phyloP scores from a whole-genome alignment of 2,329 filamentous ascomycete species.

The Claviceps sp. region DNA sequence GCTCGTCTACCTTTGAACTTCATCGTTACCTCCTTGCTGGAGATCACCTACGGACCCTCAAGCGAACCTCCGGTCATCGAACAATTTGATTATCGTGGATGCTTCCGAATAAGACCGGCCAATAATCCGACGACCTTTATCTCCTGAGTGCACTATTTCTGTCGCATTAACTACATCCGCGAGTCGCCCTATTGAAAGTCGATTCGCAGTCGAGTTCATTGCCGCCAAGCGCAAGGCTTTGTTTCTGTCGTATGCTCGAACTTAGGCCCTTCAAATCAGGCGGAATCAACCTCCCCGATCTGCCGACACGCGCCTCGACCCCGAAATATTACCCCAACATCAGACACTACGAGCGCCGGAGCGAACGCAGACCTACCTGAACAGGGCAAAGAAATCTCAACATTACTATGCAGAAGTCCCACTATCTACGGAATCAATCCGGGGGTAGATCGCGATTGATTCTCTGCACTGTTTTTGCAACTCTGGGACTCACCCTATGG shows the following conservation, averaged over 20 bases:
- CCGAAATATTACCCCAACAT: not conserved
- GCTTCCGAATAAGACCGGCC: not conserved
- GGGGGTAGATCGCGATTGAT: conserved; percentile 3
- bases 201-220: not conserved
- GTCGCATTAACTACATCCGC: not conserved
- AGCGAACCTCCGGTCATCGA: not conserved
- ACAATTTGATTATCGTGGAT: not conserved
- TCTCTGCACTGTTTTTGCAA: conserved; percentile 4
- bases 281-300: not conserved
- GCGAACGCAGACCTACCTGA: not conserved
- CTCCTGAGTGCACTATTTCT: not conserved
- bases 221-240: not conserved
- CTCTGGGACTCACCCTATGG: conserved; percentile 6
- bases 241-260: not conserved
- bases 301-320: not conserved
- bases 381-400: not conserved
- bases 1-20: not conserved
- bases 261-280: not conserved
- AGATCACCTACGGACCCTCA: not conserved
- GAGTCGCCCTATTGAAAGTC: not conserved
- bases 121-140: not conserved
- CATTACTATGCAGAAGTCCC: conserved; percentile 5
- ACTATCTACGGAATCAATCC: conserved; percentile 2
- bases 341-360: not conserved
- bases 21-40: not conserved